Base-by-base conservation (phyloP, 345 rosid species). In the Melaleuca quinquenervia region DNA sequence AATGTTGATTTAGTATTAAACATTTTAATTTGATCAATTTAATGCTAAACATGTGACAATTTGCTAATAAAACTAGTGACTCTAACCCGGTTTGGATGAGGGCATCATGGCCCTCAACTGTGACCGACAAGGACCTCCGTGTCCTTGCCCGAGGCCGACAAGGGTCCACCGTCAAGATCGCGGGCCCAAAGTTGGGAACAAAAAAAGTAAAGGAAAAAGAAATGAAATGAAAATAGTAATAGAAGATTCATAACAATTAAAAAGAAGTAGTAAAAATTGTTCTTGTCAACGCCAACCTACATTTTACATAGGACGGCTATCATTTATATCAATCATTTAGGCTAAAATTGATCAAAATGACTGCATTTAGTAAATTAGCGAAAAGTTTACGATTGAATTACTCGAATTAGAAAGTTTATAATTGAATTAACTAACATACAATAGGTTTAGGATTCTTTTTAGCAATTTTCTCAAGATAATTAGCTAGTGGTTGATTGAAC, bases 211-310 rank as follows among this genome's bases (percentile, higher is more conserved):
- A 20, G 14, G 29, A 62, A 62, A 27, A 24, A 55, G 1, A 58
- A 2, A 50, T 10, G 14, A 50, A 49, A 49, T 9, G 10, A 49
- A 49, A 49, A 9, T 8, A 49, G 50, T 8, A 49, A 49, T 49
- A 8, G 11, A 49, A 49, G 11, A 49, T 8, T 50, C 15, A 50
- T 3, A 50, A 50, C 11, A 50, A 11, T 50, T 11, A 27, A 27
- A 60, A 60, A 58, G 5, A 26, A 2, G 1, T 14, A 7, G 2
- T 7, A 14, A 3, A 27, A 62, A 62, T 29, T 29, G 5, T 29
- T 0, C 0, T 27, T 8, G 0, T 62, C 20, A 7, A 2, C 0
- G 0, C 3, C 5, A 7, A 4, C 8, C 36, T n/a, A n/a, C n/a
- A 0, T 62, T 7, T 1, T 16, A 29, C 41, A 3, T 62, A 15